Evolutionary conservation across 768 basidiomycete genomes (phyloP).

Genomic region (Coprinellus micaceus): DNA sequence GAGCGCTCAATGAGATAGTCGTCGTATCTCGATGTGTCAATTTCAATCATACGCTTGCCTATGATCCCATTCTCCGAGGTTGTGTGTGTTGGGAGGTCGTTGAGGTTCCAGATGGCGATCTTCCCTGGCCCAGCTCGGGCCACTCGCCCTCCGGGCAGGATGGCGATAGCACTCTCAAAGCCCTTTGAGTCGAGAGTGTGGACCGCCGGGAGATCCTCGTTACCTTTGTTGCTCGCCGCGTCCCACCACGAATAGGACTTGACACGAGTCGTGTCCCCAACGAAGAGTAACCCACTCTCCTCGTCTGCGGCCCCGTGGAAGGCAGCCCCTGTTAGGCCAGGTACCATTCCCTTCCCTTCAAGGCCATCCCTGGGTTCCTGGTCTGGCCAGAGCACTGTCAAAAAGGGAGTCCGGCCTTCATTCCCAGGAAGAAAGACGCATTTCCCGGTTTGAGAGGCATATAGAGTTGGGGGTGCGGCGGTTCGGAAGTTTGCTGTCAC

Average conservation of each 20-base stretch:
- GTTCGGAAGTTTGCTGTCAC: slow-evolving; percentile 21
- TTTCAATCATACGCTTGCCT: slow-evolving; percentile 12
- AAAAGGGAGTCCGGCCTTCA: background rate
- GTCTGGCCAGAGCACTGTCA: background rate
- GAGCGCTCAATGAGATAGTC: slow-evolving; percentile 28
- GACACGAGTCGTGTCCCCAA: slow-evolving; percentile 30
- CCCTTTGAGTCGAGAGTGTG: slow-evolving; percentile 30
- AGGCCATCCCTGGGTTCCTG: slow-evolving; percentile 11
- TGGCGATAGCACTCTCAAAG: slow-evolving; percentile 26
- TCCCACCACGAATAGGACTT: slow-evolving; percentile 35
- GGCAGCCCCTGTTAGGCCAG: background rate
- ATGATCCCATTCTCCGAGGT: slow-evolving; percentile 17
- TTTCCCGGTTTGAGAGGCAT: slow-evolving; percentile 19
- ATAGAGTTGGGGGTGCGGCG: slow-evolving; percentile 14
- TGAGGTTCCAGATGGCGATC: slow-evolving; percentile 34
- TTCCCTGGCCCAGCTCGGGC: slow-evolving; percentile 31
- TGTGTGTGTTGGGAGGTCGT: slow-evolving; percentile 28
- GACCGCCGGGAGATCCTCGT: slow-evolving; percentile 14
- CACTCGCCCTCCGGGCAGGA: slow-evolving; percentile 25
- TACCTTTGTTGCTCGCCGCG: background rate
- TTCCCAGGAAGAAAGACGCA: slow-evolving; percentile 21
- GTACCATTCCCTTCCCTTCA: slow-evolving; percentile 21
- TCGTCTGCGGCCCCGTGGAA: slow-evolving; percentile 22
- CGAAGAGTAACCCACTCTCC: slow-evolving; percentile 32
- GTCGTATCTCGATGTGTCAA: slow-evolving; percentile 16